Conservation (phyloP, 768 basidiomycete genomes). For the Mrakia frigida region DNA sequence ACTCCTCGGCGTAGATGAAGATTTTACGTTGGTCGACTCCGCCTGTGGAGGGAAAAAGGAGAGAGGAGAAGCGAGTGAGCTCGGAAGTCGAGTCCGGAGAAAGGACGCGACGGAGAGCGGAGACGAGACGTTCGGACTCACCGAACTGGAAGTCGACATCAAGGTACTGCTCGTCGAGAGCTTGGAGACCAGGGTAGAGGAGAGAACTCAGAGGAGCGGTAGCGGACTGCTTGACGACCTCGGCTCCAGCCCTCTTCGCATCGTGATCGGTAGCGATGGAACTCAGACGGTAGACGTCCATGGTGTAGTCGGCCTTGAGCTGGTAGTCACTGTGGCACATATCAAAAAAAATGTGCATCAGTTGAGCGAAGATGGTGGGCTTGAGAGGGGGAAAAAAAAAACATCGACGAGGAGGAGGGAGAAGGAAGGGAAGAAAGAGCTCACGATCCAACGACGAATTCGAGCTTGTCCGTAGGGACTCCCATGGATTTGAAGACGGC, state of each 20-base stretch:
- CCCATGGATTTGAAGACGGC: constrained; percentile 83
- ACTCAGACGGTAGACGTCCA: constrained; percentile 89
- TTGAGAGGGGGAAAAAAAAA: not conserved
- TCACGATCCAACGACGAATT: constrained; percentile 74
- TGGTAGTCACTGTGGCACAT: constrained; percentile 60
- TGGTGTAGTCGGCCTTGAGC: constrained; percentile 79
- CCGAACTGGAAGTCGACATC: constrained; percentile 96
- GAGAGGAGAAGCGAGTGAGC: not conserved
- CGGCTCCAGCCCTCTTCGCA: constrained; percentile 95
- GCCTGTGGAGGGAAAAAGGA: not conserved
- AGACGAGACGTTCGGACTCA: not conserved
- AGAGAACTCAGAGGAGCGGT: constrained; percentile 84
- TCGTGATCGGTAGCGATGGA: constrained; percentile 93
- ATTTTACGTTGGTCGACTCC: constrained; percentile 99
- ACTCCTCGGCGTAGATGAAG: constrained; percentile 94
- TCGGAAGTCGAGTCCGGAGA: not conserved
- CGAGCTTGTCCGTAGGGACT: constrained; percentile 77
- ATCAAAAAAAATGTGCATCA: not conserved
- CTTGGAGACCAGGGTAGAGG: constrained; percentile 93
- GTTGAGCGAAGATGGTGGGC: not conserved
- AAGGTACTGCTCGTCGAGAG: constrained; percentile 95
- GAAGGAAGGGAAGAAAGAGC: not conserved
- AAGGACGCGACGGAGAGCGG: too few relatives aligned
- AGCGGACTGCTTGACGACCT: constrained; percentile 96
- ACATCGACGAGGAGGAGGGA: too few relatives aligned